Evolutionary conservation across 2,329 filamentous ascomycete species (phyloP).

Genomic region (Thielaviopsis musarum): DNA sequence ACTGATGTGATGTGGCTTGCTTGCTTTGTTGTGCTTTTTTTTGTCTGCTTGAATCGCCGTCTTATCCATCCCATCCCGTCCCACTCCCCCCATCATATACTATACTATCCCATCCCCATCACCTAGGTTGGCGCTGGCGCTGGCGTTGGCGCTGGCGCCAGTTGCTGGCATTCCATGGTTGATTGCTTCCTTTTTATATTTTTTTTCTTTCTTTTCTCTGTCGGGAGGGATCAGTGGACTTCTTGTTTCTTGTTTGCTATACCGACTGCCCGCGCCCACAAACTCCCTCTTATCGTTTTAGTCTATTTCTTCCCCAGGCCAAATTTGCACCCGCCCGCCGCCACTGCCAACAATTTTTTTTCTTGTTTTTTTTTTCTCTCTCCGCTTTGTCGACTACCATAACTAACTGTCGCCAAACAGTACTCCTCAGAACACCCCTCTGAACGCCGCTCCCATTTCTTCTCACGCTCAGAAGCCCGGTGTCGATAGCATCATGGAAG

Average conservation of each 20-base stretch:
- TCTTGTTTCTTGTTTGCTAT: neutral
- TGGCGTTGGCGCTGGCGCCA: neutral
- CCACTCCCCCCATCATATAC: neutral
- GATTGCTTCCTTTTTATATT: neutral
- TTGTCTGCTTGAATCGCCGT: neutral
- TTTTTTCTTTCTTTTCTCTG: neutral
- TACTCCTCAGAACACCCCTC: constrained; percentile 95
- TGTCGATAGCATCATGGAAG: constrained; percentile 86
- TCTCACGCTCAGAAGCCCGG: constrained; percentile 93
- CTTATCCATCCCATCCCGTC: neutral
- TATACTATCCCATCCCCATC: neutral
- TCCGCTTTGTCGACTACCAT: constrained; percentile 7
- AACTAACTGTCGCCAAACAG: constrained; percentile 28
- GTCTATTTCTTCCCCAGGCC: neutral
- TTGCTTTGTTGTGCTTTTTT: neutral
- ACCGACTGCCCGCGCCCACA: neutral
- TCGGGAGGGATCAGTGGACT: neutral
- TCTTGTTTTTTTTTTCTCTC: neutral
- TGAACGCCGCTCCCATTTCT: constrained; percentile 88
- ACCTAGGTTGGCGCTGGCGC: neutral
- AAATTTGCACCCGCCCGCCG: neutral
- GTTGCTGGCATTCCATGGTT: neutral
- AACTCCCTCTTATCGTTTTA: constrained; percentile 1
- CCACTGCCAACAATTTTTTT: neutral
- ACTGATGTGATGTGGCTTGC: neutral